phyloP scores from a whole-genome alignment of 495 filamentous ascomycete genomes.

The Talaromyces borbonicus region DNA sequence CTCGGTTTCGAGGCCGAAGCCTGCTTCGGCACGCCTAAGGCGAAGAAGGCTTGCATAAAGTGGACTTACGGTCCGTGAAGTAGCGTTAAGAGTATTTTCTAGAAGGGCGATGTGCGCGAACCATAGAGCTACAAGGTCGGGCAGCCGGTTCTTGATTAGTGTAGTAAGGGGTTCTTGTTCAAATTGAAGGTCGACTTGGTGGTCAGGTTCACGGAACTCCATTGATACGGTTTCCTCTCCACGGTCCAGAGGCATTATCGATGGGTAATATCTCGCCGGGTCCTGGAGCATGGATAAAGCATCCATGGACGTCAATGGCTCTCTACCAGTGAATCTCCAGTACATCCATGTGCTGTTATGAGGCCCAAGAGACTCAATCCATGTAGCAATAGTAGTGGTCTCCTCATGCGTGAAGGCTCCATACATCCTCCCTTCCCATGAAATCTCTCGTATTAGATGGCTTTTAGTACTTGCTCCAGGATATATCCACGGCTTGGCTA shows the following conservation, averaged over 20 bases:
- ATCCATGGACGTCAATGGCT: neutral
- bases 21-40: conserved; percentile 24
- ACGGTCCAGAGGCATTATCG: neutral
- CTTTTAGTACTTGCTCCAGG: conserved; percentile 26
- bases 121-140: conserved; percentile 25
- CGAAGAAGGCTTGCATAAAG: conserved; percentile 20
- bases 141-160: neutral
- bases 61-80: conserved; percentile 16
- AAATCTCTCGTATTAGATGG: conserved; percentile 26
- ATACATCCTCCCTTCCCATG: conserved; percentile 39
- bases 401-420: conserved; percentile 37
- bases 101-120: conserved; percentile 26
- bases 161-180: neutral
- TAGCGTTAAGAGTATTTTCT: conserved; percentile 20
- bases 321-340: conserved; percentile 9
- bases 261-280: too few relatives aligned
- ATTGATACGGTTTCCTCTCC: too few relatives aligned
- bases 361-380: conserved; percentile 26
- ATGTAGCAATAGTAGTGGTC: conserved; percentile 21
- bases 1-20: conserved; percentile 25
- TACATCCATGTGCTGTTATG: conserved; percentile 1
- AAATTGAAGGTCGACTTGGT: neutral
- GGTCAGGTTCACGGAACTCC: conserved; percentile 7
- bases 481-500: conserved; percentile 26
- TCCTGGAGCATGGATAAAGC: neutral